A percentile compares a stretch with the other conserved stretches of the same genome.
Evolutionary conservation across 2,329 filamentous ascomycete species (phyloP).

Genomic region (Fusarium sulawesiense): DNA sequence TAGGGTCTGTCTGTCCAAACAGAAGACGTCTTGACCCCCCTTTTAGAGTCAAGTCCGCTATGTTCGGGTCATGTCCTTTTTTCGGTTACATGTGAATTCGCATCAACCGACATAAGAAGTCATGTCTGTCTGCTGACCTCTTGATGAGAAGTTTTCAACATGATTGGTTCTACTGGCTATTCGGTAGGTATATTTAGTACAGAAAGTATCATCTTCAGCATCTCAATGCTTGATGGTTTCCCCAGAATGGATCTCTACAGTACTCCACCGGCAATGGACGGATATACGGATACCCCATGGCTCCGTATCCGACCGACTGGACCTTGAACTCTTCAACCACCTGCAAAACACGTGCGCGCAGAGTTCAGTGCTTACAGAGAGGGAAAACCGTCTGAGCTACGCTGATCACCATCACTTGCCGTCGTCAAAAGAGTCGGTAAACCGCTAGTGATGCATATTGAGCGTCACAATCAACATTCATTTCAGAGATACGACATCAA

Average conservation of each 20-base stretch:
- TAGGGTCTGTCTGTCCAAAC: slow-evolving; percentile 13
- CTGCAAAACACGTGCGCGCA: slow-evolving; percentile 12
- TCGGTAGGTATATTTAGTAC: background rate
- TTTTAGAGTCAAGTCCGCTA: background rate
- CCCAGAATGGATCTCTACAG: background rate
- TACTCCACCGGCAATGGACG: background rate
- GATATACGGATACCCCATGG: background rate
- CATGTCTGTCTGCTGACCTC: background rate
- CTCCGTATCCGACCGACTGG: background rate
- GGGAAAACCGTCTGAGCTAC: background rate
- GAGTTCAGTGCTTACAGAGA: background rate
- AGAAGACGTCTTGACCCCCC: slow-evolving; percentile 7
- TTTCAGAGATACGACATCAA: background rate
- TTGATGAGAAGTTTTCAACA: slow-evolving; percentile 6
- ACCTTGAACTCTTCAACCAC: background rate
- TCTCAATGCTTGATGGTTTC: slow-evolving; percentile 4
- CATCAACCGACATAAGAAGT: slow-evolving; percentile 5
- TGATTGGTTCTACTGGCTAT: slow-evolving; percentile 3
- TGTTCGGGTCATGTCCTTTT: slow-evolving; percentile 11
- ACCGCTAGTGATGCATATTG: background rate
- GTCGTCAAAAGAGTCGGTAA: slow-evolving; percentile 5
- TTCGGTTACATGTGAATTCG: slow-evolving; percentile 47
- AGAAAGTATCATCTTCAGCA: background rate
- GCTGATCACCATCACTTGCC: slow-evolving; percentile 25
- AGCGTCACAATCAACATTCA: slow-evolving; percentile 3